Conservation (phyloP, 345 rosid species). For the Populus tremula region DNA sequence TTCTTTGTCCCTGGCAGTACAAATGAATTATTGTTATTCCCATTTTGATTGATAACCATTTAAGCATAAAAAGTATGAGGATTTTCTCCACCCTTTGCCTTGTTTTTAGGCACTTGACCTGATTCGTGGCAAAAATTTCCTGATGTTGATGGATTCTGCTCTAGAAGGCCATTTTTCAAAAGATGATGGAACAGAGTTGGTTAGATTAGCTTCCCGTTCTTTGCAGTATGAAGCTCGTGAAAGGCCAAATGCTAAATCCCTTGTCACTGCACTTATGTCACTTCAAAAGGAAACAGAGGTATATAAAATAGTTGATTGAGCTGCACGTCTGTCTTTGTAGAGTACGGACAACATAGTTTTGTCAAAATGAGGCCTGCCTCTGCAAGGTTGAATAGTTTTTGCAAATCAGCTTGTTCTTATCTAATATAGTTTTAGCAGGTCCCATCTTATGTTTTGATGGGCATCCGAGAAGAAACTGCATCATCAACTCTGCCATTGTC, state of each 20-base stretch:
- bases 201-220: conserved; percentile 84
- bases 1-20: background rate
- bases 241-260: conserved; percentile 87
- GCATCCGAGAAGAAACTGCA: conserved; percentile 54
- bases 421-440: conserved; percentile 41
- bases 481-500: conserved; percentile 44
- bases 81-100: background rate
- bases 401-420: background rate
- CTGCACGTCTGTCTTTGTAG: background rate
- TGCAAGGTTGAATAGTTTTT: background rate
- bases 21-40: background rate
- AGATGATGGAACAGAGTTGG: conserved; percentile 90
- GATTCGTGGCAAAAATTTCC: conserved; percentile 83
- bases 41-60: background rate
- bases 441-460: conserved; percentile 62
- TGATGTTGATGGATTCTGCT: conserved; percentile 95
- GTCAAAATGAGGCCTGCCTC: background rate
- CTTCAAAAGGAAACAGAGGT: conserved; percentile 88
- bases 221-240: conserved; percentile 89
- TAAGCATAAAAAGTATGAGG: background rate
- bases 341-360: no score
- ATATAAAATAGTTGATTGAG: conserved; percentile 2
- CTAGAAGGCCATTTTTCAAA: conserved; percentile 90
- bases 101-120: conserved; percentile 81
- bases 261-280: conserved; percentile 60